Percentiles rank a stretch among this genome's conserved stretches.
These are phyloP conservation scores for Aphanoascus verrucosus DNA, from an alignment of 2,329 filamentous ascomycete species.

Conservation along the genomic window DNA sequence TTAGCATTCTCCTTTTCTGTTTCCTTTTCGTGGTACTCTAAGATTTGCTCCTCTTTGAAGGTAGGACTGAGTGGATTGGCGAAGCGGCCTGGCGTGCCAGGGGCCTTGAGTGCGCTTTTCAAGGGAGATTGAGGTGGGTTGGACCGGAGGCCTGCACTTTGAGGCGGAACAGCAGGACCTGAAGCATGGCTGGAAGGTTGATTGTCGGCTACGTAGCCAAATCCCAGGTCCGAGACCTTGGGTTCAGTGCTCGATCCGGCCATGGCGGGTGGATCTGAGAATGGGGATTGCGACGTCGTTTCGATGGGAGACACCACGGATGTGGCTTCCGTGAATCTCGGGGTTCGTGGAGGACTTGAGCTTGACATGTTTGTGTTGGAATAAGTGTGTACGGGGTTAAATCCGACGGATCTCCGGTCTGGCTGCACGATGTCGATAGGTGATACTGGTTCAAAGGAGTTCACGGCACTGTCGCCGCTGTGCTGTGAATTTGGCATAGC, in stretches of 20 bases:
- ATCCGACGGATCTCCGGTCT: conserved; percentile 24
- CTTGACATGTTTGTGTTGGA: conserved; percentile 16
- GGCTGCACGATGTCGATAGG: conserved; percentile 28
- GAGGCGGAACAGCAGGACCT: conserved; percentile 33
- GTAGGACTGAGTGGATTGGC: conserved; percentile 82
- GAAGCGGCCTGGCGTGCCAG: conserved; percentile 65
- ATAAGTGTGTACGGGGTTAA: conserved; percentile 23
- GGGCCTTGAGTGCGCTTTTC: conserved; percentile 82
- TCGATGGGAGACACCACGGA: conserved; percentile 53
- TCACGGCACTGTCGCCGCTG: conserved; percentile 10
- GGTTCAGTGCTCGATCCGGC: conserved; percentile 46
- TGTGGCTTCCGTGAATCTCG: conserved; percentile 56
- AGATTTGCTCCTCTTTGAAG: conserved; percentile 72
- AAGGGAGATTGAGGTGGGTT: conserved; percentile 66
- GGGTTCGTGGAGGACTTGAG: conserved; percentile 45
- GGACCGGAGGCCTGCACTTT: conserved; percentile 43
- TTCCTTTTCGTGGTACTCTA: conserved; percentile 71
- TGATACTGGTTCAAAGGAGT: conserved; percentile 15
- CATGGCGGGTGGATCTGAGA: conserved; percentile 40
- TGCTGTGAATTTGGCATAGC: conserved; percentile 15
- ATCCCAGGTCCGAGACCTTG: conserved; percentile 71
- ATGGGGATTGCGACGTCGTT: conserved; percentile 37
- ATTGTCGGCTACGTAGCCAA: conserved; percentile 69
- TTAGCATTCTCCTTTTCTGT: conserved; percentile 80
- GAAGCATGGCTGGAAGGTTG: conserved; percentile 42